phyloP scores from a whole-genome alignment of 352 stramenopile species.

The Phytophthora kernoviae region DNA sequence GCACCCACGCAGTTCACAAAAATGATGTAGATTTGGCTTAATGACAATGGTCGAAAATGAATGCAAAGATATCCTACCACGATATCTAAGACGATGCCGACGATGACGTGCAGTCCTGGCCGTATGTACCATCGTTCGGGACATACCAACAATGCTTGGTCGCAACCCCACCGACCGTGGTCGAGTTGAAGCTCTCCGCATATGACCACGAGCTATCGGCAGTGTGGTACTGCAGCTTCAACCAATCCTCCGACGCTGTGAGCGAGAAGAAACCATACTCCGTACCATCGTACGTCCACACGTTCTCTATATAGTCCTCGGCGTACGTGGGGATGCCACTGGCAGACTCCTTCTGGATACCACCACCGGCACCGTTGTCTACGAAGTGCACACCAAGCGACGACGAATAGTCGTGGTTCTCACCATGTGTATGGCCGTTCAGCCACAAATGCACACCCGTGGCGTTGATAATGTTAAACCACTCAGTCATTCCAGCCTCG shows the following conservation, averaged over 20 bases:
- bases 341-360: slow-evolving; percentile 73
- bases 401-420: slow-evolving; percentile 69
- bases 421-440: slow-evolving; percentile 69
- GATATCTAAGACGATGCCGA: slow-evolving; percentile 24
- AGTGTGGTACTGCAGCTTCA: slow-evolving; percentile 73
- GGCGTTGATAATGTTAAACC: slow-evolving; percentile 51
- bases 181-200: slow-evolving; percentile 46
- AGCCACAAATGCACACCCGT: slow-evolving; percentile 47
- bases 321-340: slow-evolving; percentile 67
- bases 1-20: slow-evolving; percentile 4
- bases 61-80: not conserved
- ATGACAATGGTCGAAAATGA: no score
- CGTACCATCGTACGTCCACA: slow-evolving; percentile 60
- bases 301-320: slow-evolving; percentile 50
- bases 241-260: slow-evolving; percentile 58
- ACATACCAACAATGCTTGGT: slow-evolving; percentile 79
- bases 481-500: slow-evolving; percentile 41
- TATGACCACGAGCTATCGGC: slow-evolving; percentile 64
- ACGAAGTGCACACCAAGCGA: slow-evolving; percentile 74
- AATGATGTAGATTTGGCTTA: not conserved
- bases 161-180: slow-evolving; percentile 46
- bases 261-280: slow-evolving; percentile 78
- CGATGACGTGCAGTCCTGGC: slow-evolving; percentile 31
- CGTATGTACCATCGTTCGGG: slow-evolving; percentile 44
- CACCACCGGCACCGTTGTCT: slow-evolving; percentile 74